Conservation (phyloP, 257 asterid genomes). For the Asclepias syriaca region DNA sequence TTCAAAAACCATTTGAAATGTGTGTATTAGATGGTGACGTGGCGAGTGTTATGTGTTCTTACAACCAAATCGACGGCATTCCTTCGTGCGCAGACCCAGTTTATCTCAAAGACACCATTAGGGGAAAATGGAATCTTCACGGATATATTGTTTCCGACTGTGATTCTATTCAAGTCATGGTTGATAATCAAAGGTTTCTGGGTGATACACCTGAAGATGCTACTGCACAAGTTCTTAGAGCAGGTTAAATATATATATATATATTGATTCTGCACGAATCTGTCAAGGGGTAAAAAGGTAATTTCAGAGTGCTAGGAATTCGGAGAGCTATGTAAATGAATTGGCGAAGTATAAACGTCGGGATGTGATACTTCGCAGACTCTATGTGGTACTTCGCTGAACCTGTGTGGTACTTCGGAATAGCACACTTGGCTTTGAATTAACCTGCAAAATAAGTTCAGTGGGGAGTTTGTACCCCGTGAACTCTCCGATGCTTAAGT, state of each 20-base stretch:
- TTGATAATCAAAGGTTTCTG: slow-evolving; percentile 29
- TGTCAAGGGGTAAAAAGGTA: too few species aligned
- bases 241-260: slow-evolving; percentile 23
- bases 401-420: too few species aligned
- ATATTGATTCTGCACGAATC: too few species aligned
- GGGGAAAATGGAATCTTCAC: slow-evolving; percentile 48
- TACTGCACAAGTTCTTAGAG: slow-evolving; percentile 39
- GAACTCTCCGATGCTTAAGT: too few species aligned
- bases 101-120: slow-evolving; percentile 25
- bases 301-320: too few species aligned
- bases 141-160: slow-evolving; percentile 53
- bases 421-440: too few species aligned
- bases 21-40: slow-evolving; percentile 46
- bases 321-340: too few species aligned
- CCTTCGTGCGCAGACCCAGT: slow-evolving; percentile 44
- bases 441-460: too few species aligned
- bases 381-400: too few species aligned
- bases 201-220: slow-evolving; percentile 33
- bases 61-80: slow-evolving; percentile 38
- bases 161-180: slow-evolving; percentile 36
- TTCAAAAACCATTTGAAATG: slow-evolving; percentile 36
- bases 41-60: slow-evolving; percentile 48
- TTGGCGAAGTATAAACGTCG: too few species aligned
- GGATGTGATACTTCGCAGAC: too few species aligned
- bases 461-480: too few species aligned